These are phyloP conservation scores for Hemileia vastatrix DNA, from an alignment of 1,284 basidiomycete species.

Conservation along the genomic window DNA sequence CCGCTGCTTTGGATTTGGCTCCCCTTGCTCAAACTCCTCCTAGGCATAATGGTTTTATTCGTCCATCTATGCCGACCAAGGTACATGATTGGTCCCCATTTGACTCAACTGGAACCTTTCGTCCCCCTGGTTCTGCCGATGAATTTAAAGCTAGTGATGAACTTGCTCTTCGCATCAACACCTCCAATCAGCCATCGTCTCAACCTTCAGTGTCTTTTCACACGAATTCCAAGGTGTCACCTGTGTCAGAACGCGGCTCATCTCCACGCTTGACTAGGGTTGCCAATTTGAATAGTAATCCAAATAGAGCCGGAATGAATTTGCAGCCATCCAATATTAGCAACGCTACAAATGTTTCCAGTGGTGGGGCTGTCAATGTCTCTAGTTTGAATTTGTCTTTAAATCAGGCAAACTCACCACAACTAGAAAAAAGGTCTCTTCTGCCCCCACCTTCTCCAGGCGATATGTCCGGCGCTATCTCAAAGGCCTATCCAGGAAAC, in stretches of 20 bases:
- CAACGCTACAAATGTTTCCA: not conserved
- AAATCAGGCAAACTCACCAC: too few species aligned
- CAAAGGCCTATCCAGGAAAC: slow-evolving; percentile 2
- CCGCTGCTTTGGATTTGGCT: slow-evolving; percentile 83
- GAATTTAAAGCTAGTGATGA: too few species aligned
- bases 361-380: slow-evolving; percentile 2
- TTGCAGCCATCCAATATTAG: not conserved
- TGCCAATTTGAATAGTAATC: slow-evolving; percentile 9
- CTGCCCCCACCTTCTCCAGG: slow-evolving; percentile 8
- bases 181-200: slow-evolving; percentile 49
- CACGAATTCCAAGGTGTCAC: slow-evolving; percentile 24
- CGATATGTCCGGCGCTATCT: not conserved
- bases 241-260: slow-evolving; percentile 15
- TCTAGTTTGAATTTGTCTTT: not conserved
- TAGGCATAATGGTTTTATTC: slow-evolving; percentile 54
- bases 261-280: slow-evolving; percentile 15
- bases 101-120: slow-evolving; percentile 49
- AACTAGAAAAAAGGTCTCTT: slow-evolving; percentile 13
- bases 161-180: slow-evolving; percentile 62
- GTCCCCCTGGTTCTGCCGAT: slow-evolving; percentile 55
- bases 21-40: slow-evolving; percentile 72
- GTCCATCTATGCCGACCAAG: slow-evolving; percentile 52
- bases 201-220: slow-evolving; percentile 45
- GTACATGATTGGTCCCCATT: slow-evolving; percentile 84
- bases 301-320: not conserved